phyloP scores from a whole-genome alignment of 352 stramenopile genomes.

The Phytophthora citricola region DNA sequence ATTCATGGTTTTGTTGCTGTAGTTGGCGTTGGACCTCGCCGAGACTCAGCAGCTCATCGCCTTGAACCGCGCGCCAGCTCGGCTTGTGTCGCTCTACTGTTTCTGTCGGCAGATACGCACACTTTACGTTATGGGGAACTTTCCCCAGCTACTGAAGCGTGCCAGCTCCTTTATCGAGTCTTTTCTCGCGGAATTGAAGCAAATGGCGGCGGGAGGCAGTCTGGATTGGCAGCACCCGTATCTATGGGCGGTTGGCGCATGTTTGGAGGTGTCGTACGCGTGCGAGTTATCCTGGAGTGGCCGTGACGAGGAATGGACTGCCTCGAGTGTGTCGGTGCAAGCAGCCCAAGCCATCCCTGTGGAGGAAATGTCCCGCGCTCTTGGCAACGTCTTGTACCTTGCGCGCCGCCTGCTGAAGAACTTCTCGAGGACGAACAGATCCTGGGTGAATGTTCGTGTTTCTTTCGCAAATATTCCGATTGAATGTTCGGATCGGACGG shows the following conservation, averaged over 20 bases:
- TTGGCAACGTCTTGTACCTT: conserved; percentile 80
- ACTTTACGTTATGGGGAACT: conserved; percentile 76
- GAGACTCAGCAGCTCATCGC: conserved; percentile 61
- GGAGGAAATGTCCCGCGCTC: conserved; percentile 65
- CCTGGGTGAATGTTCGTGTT: conserved; percentile 4
- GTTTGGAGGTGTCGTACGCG: conserved; percentile 76
- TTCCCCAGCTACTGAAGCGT: conserved; percentile 65
- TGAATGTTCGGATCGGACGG: background rate
- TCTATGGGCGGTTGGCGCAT: conserved; percentile 76
- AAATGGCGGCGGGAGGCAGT: conserved; percentile 20
- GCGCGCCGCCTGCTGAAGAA: conserved; percentile 63
- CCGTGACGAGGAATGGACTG: conserved; percentile 64
- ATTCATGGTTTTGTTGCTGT: conserved; percentile 4
- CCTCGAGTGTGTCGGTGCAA: conserved; percentile 52
- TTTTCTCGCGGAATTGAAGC: conserved; percentile 51
- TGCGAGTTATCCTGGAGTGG: conserved; percentile 81
- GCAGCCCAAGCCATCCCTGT: conserved; percentile 54
- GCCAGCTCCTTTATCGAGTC: conserved; percentile 60
- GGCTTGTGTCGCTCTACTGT: conserved; percentile 74
- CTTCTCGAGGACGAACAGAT: conserved; percentile 37
- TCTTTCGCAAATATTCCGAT: conserved; percentile 5
- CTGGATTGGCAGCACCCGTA: conserved; percentile 61
- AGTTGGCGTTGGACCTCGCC: conserved; percentile 71
- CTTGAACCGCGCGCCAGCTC: conserved; percentile 52
- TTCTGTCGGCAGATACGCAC: conserved; percentile 82